Evolutionary conservation across 257 asterid species (phyloP), one percentile per base, ranked within the genome.

Genomic region (Nicotiana tabacum): DNA sequence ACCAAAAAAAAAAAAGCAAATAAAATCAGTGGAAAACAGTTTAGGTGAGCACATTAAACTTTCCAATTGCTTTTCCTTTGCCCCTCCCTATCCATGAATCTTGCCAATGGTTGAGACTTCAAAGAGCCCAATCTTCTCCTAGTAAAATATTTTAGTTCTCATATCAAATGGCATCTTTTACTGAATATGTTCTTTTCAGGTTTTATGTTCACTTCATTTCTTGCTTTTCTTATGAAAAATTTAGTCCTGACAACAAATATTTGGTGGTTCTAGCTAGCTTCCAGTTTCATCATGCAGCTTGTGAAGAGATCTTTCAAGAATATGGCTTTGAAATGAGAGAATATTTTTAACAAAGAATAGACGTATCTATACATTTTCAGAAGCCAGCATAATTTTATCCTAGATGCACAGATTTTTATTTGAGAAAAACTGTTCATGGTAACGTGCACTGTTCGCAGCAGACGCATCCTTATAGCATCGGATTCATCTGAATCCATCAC

Each of bases 71-170:
- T 43, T 24, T 72, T 5, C 46, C 48, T 12, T 72, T 72, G 35
- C 46, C 78, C 61, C 24, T 15, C 79, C 79, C 61, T 3, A 46
- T 24, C 24, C 79, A 24, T 72, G 61, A 72, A 72, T 72, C 61
- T 24, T 46, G 61, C 46, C 79, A 72, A 72, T 72, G 79, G 79
- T 13, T 72, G 79, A 72, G 79, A 72, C 57, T 53, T 53, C 1
- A 10, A 53, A 53, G 57, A 53, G 57, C 39, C 24, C 30, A 72
- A 46, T 72, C 79, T 72, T 72, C 39, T 46, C 79, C 5, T 46
- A 72, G 37, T 12, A 46, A 46, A 46, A 24, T 3, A 24, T 12
- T n/a, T 46, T 10, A n/a, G 11, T 24, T 46, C 60, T 72, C 60
- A 24, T 21, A 21, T 32, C 17, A 4, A 9, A 37, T 24, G 16